These are phyloP conservation scores for Ascochyta pisi DNA, from an alignment of 2,329 filamentous ascomycete species.

Conservation along the genomic window DNA sequence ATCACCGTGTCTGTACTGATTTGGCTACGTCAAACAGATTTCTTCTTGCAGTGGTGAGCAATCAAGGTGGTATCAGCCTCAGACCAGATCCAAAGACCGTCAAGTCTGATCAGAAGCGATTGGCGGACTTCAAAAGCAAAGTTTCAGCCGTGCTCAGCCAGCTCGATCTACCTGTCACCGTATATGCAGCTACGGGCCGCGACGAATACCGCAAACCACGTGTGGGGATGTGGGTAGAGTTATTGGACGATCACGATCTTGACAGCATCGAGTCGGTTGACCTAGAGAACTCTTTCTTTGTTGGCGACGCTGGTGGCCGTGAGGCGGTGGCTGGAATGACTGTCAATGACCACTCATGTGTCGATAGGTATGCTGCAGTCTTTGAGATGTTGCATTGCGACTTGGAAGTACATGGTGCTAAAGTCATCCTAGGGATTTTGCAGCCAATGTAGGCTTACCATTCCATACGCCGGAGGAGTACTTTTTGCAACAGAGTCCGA, in stretches of 20 bases:
- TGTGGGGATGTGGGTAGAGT: slow-evolving; percentile 83
- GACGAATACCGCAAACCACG: slow-evolving; percentile 89
- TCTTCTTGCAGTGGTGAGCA: slow-evolving; percentile 80
- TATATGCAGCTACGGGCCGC: slow-evolving; percentile 86
- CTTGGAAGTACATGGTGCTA: slow-evolving; percentile 1
- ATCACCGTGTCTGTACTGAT: slow-evolving; percentile 14
- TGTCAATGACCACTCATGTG: slow-evolving; percentile 65
- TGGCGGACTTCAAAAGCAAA: slow-evolving; percentile 84
- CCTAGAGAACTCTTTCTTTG: slow-evolving; percentile 75
- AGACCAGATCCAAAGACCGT: slow-evolving; percentile 74
- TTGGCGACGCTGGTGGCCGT: slow-evolving; percentile 79
- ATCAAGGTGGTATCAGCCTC: slow-evolving; percentile 83
- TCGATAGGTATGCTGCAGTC: slow-evolving; percentile 59
- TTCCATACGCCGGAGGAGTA: slow-evolving; percentile 93
- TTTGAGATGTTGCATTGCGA: not conserved
- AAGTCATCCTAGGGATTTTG: slow-evolving; percentile 66
- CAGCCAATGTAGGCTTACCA: slow-evolving; percentile 78
- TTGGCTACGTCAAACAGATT: slow-evolving; percentile 59
- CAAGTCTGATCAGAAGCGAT: slow-evolving; percentile 70
- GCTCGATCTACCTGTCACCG: slow-evolving; percentile 75
- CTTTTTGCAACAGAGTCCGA: slow-evolving; percentile 73
- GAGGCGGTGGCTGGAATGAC: slow-evolving; percentile 51
- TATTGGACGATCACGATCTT: slow-evolving; percentile 61
- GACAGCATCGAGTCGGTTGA: slow-evolving; percentile 67
- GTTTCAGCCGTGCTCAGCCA: slow-evolving; percentile 71